Evolutionary conservation across 176 grass and related monocot genomes (phyloP).

Genomic region (Tillandsia fasciculata): DNA sequence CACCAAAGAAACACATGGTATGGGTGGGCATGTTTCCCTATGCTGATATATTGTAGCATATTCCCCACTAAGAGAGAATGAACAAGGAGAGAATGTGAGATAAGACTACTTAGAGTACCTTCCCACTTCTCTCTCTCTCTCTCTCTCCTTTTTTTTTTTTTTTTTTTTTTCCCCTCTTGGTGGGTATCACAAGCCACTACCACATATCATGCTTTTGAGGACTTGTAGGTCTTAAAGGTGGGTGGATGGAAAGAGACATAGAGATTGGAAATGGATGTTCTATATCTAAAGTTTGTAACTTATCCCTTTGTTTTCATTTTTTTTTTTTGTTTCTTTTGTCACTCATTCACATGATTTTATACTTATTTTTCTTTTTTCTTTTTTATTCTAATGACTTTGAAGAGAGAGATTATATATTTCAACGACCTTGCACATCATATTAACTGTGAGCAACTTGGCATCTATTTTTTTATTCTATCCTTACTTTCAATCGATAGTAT

Average conservation of each 20-base stretch:
- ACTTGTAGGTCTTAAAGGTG: neutral
- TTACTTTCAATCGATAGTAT: too few relatives aligned
- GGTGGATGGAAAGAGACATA: neutral
- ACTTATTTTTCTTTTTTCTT: neutral
- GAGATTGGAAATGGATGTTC: slow-evolving; percentile 1
- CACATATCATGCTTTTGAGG: neutral
- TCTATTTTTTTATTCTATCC: too few relatives aligned
- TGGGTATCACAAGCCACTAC: neutral
- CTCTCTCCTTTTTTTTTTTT: neutral
- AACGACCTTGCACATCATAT: too few relatives aligned
- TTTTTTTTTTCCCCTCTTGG: neutral
- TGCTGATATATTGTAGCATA: neutral
- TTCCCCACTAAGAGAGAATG: neutral
- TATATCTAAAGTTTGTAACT: slow-evolving; percentile 7
- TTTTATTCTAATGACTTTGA: neutral
- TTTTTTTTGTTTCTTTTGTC: neutral
- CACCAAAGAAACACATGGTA: neutral
- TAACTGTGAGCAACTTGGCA: too few relatives aligned
- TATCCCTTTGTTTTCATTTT: neutral
- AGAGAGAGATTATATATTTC: too few relatives aligned
- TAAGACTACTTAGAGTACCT: neutral
- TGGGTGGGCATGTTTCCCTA: neutral
- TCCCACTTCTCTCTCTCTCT: neutral
- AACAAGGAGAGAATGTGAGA: neutral
- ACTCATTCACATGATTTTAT: neutral